These are phyloP conservation scores for Rhododendron molle DNA, from an alignment of 148 eudicot genomes.

Conservation along the genomic window DNA sequence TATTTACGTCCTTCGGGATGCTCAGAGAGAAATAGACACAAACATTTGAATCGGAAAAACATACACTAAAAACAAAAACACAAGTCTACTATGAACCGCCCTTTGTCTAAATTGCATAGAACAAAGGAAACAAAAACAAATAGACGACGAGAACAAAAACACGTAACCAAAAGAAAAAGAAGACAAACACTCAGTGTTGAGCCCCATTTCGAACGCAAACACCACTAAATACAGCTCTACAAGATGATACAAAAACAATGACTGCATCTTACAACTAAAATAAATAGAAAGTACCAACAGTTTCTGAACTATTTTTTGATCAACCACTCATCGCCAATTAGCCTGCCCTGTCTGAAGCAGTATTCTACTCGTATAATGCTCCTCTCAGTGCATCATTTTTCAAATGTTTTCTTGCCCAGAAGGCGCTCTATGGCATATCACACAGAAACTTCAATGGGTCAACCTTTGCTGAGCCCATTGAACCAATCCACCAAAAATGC, in stretches of 20 bases:
- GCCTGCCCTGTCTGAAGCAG: constrained; percentile 6
- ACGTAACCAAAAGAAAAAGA: background rate
- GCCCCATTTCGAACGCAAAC: constrained; percentile 1
- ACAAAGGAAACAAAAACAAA: background rate
- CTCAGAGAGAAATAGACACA: background rate
- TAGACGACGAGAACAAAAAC: background rate
- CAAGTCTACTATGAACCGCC: background rate
- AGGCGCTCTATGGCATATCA: background rate
- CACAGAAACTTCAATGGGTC: background rate
- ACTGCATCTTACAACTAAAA: constrained; percentile 14
- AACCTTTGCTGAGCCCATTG: constrained; percentile 9
- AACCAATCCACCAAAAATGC: constrained; percentile 1
- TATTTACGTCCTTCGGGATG: background rate
- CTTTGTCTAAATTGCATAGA: background rate
- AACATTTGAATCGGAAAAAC: background rate
- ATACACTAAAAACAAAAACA: background rate
- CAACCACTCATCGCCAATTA: constrained; percentile 5
- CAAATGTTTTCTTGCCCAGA: background rate
- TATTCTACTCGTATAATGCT: background rate
- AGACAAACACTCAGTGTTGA: background rate
- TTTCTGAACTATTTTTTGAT: constrained; percentile 2
- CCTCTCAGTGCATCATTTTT: background rate
- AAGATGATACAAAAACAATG: constrained; percentile 9
- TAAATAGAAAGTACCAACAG: background rate
- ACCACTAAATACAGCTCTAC: constrained; percentile 3